phyloP scores from a whole-genome alignment of 2,329 filamentous ascomycete genomes.

The Phaeosphaeriaceae sp. region DNA sequence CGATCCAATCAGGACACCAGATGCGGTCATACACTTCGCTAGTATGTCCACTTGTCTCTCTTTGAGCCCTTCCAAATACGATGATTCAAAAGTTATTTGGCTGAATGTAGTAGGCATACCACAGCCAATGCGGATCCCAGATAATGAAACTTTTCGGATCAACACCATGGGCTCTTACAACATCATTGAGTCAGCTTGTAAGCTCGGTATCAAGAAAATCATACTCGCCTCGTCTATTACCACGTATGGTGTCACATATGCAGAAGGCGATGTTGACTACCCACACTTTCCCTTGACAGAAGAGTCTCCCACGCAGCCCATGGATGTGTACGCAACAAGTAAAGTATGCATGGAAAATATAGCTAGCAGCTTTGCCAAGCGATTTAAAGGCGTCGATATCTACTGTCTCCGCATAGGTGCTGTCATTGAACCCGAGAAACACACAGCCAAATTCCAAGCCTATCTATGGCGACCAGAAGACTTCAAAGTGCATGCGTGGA shows the following conservation, averaged over 20 bases:
- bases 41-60: slow-evolving; percentile 38
- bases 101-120: slow-evolving; percentile 44
- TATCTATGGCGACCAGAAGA: slow-evolving; percentile 57
- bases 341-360: slow-evolving; percentile 65
- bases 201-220: slow-evolving; percentile 66
- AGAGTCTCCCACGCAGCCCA: slow-evolving; percentile 62
- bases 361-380: slow-evolving; percentile 60
- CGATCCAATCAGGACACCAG: slow-evolving; percentile 50
- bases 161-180: slow-evolving; percentile 56
- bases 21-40: slow-evolving; percentile 67
- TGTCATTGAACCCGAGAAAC: slow-evolving; percentile 65
- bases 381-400: slow-evolving; percentile 61
- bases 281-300: slow-evolving; percentile 65
- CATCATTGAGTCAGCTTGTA: slow-evolving; percentile 66
- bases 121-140: slow-evolving; percentile 65
- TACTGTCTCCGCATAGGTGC: slow-evolving; percentile 66
- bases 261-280: slow-evolving; percentile 62
- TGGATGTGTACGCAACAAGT: slow-evolving; percentile 65
- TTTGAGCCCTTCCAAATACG: neutral
- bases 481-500: slow-evolving; percentile 64
- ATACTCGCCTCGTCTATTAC: slow-evolving; percentile 65
- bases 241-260: slow-evolving; percentile 64
- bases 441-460: slow-evolving; percentile 55
- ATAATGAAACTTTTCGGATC: slow-evolving; percentile 62
- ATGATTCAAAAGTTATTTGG: neutral